These are phyloP conservation scores for Drosera capensis DNA, from an alignment of 148 eudicot species.

Conservation along the genomic window DNA sequence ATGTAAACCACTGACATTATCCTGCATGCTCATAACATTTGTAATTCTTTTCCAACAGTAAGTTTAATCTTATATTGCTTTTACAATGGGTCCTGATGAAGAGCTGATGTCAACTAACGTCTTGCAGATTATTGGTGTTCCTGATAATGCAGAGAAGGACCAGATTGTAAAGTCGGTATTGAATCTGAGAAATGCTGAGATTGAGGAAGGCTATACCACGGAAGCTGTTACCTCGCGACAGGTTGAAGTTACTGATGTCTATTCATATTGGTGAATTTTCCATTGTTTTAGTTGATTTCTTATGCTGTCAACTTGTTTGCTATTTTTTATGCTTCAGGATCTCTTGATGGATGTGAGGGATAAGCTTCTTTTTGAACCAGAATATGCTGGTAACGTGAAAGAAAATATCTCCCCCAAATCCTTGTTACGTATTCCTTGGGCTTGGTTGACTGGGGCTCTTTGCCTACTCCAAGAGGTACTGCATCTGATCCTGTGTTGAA, in stretches of 20 bases:
- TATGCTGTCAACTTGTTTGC: neutral
- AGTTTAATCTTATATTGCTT: too few relatives aligned
- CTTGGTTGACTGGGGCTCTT: conserved; percentile 92
- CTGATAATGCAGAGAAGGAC: conserved; percentile 84
- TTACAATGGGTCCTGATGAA: too few relatives aligned
- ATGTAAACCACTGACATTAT: too few relatives aligned
- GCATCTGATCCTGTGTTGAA: too few relatives aligned
- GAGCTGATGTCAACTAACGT: too few relatives aligned
- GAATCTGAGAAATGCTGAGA: conserved; percentile 70
- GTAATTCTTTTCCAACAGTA: too few relatives aligned
- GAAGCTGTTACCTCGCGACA: conserved; percentile 74
- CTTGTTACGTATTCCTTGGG: conserved; percentile 77
- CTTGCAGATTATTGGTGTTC: conserved; percentile 86
- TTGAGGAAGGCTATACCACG: conserved; percentile 78
- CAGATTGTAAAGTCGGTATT: conserved; percentile 86
- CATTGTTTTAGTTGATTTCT: neutral
- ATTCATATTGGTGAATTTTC: neutral
- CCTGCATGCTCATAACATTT: too few relatives aligned
- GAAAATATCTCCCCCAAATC: conserved; percentile 76
- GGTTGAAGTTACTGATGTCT: conserved; percentile 23
- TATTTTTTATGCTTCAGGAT: conserved; percentile 34
- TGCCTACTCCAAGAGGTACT: conserved; percentile 97
- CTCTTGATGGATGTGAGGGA: conserved; percentile 90
- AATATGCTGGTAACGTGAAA: conserved; percentile 85
- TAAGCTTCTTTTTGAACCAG: conserved; percentile 95